A percentile compares a stretch with the other conserved stretches of the same genome.
Evolutionary conservation across 208 protist species (phyloP).

Genomic region (Herpetomonas samuelpessoai): DNA sequence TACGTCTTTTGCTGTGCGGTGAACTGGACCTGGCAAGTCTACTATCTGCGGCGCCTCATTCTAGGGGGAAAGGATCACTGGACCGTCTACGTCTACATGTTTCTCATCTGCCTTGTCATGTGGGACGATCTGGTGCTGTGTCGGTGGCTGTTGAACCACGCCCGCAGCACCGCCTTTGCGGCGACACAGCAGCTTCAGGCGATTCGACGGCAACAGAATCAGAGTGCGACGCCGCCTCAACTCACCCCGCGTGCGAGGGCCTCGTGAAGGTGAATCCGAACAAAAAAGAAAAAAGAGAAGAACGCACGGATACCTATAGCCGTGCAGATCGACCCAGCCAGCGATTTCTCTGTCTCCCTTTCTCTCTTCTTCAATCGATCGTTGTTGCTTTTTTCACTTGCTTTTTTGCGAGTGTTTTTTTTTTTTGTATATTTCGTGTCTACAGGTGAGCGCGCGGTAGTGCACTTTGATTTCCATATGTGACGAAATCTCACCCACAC

Average conservation of each 20-base stretch:
- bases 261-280: no score
- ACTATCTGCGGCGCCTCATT: constrained; percentile 81
- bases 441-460: no score
- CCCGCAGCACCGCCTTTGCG: constrained; percentile 60
- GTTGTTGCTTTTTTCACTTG: not conserved
- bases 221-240: no score
- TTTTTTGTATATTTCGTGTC: no score
- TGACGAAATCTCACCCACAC: no score
- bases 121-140: constrained; percentile 82
- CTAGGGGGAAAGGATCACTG: constrained; percentile 55
- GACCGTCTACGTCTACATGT: constrained; percentile 85
- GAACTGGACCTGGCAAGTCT: constrained; percentile 91
- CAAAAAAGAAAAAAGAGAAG: no score
- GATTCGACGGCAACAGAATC: constrained; percentile 14
- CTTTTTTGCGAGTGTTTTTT: no score
- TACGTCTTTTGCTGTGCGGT: constrained; percentile 82
- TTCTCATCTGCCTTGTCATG: constrained; percentile 80
- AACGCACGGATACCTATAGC: no score
- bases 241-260: no score
- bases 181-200: constrained; percentile 45
- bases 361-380: not conserved
- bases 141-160: constrained; percentile 74
- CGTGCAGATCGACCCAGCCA: no score
- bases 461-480: no score
- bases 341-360: not conserved